These are phyloP conservation scores for Gossypium schwendimanii DNA, from an alignment of 441 rosid species.

Conservation along the genomic window DNA sequence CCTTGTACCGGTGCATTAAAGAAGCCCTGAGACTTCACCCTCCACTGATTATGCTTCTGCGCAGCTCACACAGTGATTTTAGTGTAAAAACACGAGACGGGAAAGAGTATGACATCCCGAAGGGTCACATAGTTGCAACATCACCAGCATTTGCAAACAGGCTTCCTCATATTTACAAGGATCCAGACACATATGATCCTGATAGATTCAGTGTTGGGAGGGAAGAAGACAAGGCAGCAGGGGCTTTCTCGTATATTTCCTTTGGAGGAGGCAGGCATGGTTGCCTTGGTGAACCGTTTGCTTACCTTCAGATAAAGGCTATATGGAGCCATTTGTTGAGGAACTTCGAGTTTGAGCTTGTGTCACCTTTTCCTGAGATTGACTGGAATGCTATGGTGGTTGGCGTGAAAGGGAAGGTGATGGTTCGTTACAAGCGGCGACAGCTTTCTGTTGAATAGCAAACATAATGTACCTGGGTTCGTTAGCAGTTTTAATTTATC, in stretches of 20 bases:
- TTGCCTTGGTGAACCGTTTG: conserved; percentile 96
- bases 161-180: conserved; percentile 67
- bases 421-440: conserved; percentile 87
- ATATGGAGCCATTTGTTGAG: conserved; percentile 97
- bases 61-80: conserved; percentile 82
- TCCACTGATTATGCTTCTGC: conserved; percentile 84
- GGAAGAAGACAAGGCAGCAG: conserved; percentile 92
- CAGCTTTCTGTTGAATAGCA: conserved; percentile 38
- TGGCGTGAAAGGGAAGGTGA: conserved; percentile 92
- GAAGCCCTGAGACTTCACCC: conserved; percentile 98
- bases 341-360: conserved; percentile 80
- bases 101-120: conserved; percentile 78
- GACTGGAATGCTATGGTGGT: conserved; percentile 99
- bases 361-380: conserved; percentile 90
- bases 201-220: conserved; percentile 76
- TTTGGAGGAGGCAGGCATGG: conserved; percentile 99
- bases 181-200: conserved; percentile 84
- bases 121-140: conserved; percentile 90
- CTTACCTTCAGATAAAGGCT: conserved; percentile 97
- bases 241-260: conserved; percentile 79
- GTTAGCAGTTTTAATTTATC: conserved; percentile 4
- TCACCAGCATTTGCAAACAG: conserved; percentile 98
- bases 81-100: conserved; percentile 76
- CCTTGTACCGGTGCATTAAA: conserved; percentile 81
- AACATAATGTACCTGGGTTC: background rate